Percentiles rank a stretch among this genome's conserved stretches.
Conservation (phyloP, 495 filamentous ascomycete species). For the Apodospora peruviana region DNA sequence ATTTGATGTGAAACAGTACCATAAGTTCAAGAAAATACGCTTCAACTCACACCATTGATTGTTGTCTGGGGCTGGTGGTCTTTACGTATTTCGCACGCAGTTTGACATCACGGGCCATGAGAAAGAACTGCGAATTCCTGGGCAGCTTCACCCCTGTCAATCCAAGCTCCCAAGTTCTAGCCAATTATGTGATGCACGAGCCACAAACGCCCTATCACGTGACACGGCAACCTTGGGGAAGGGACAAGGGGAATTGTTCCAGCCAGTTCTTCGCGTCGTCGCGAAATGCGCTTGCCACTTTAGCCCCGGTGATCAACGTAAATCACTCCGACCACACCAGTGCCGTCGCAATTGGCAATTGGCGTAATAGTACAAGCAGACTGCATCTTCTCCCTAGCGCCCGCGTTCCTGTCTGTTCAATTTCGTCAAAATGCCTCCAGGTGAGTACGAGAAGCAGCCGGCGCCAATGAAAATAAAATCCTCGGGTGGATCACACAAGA, state of each 20-base stretch:
- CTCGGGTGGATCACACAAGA: not conserved
- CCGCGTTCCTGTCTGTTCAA: not conserved
- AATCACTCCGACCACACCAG: no score
- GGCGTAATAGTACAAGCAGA: not conserved
- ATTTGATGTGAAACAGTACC: no score
- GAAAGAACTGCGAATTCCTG: no score
- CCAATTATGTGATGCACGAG: not conserved
- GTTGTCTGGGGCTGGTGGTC: no score
- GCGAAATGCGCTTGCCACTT: not conserved
- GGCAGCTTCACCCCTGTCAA: no score
- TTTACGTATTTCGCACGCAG: no score
- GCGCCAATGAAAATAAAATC: no score
- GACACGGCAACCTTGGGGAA: not conserved
- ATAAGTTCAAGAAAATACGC: no score
- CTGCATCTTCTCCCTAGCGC: not conserved
- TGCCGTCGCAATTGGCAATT: not conserved
- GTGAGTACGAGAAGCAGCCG: constrained; percentile 7
- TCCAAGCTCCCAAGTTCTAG: not conserved
- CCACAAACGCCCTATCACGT: not conserved
- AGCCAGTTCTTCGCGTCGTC: not conserved
- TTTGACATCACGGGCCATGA: no score
- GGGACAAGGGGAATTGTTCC: not conserved
- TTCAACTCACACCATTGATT: no score
- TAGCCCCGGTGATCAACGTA: no score
- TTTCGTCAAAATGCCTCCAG: constrained; percentile 16